Evolutionary conservation across 169 alveolate genomes (phyloP).

Genomic region (Toxoplasma gondii): DNA sequence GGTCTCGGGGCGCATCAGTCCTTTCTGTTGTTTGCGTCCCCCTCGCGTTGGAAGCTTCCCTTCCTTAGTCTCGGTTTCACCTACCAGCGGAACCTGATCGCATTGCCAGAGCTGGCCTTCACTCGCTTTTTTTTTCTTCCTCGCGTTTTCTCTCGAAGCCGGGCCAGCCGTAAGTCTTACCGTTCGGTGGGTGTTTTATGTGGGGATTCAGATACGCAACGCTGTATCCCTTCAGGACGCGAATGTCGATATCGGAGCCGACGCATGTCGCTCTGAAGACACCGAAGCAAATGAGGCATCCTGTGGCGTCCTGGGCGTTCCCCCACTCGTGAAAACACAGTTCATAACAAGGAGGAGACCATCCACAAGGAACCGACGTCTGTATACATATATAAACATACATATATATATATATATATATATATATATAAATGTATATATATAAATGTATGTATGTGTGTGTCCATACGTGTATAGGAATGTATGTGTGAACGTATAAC

Average conservation of each 20-base stretch:
- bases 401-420: background rate
- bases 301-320: background rate
- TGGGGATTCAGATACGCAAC: slow-evolving; percentile 83
- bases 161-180: too few relatives aligned
- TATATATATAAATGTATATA: background rate
- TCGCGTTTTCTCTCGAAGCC: too few relatives aligned
- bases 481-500: too few relatives aligned
- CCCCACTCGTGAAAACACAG: background rate
- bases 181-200: slow-evolving; percentile 47
- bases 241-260: slow-evolving; percentile 93
- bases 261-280: slow-evolving; percentile 78
- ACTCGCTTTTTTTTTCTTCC: too few relatives aligned
- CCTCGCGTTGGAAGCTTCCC: too few relatives aligned
- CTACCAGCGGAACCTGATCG: too few relatives aligned
- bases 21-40: too few relatives aligned
- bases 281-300: background rate
- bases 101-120: too few relatives aligned
- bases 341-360: too few relatives aligned
- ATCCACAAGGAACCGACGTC: too few relatives aligned
- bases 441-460: background rate
- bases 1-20: too few relatives aligned
- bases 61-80: too few relatives aligned
- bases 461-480: background rate
- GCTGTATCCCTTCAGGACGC: slow-evolving; percentile 88
- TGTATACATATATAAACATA: background rate